A percentile compares a stretch with the other conserved stretches of the same genome.
phyloP scores from a whole-genome alignment of 2,329 filamentous ascomycete species.

The Diaporthe batatas region DNA sequence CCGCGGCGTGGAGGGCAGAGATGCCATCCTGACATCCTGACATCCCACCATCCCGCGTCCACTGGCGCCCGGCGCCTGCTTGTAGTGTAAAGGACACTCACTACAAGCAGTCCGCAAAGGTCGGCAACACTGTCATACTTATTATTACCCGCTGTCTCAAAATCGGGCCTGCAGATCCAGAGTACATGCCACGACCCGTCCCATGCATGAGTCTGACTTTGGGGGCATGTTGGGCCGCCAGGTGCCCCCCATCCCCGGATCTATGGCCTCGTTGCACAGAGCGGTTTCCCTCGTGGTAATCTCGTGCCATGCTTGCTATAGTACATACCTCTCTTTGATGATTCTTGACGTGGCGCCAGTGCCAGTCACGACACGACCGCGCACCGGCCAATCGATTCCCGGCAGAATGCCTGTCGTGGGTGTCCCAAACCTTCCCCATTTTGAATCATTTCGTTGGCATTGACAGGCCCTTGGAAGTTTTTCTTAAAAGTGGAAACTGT shows the following conservation, averaged over 20 bases:
- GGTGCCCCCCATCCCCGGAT: constrained; percentile 5
- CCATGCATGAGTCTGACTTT: constrained; percentile 20
- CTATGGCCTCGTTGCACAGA: constrained; percentile 25
- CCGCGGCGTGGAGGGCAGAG: constrained; percentile 21
- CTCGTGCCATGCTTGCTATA: constrained; percentile 10
- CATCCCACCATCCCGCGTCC: constrained; percentile 17
- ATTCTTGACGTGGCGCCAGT: constrained; percentile 56
- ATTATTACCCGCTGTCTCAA: not conserved
- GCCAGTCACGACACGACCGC: constrained; percentile 43
- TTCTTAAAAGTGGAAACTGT: constrained; percentile 41
- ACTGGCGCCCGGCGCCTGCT: constrained; percentile 23
- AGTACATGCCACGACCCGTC: constrained; percentile 17
- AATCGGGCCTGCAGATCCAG: constrained; percentile 21
- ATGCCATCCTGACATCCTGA: constrained; percentile 8
- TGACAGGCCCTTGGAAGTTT: constrained; percentile 41
- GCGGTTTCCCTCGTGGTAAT: constrained; percentile 28
- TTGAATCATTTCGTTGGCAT: constrained; percentile 48
- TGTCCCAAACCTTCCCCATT: constrained; percentile 50
- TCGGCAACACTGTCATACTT: not conserved
- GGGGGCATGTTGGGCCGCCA: constrained; percentile 38
- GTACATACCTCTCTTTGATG: constrained; percentile 30
- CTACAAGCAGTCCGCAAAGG: not conserved
- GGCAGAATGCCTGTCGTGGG: constrained; percentile 54
- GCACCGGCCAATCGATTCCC: constrained; percentile 50
- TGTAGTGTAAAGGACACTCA: not conserved